A percentile compares a stretch with the other conserved stretches of the same genome.
These are phyloP conservation scores for Kwoniella dendrophila DNA, from an alignment of 768 basidiomycete genomes.

Conservation along the genomic window DNA sequence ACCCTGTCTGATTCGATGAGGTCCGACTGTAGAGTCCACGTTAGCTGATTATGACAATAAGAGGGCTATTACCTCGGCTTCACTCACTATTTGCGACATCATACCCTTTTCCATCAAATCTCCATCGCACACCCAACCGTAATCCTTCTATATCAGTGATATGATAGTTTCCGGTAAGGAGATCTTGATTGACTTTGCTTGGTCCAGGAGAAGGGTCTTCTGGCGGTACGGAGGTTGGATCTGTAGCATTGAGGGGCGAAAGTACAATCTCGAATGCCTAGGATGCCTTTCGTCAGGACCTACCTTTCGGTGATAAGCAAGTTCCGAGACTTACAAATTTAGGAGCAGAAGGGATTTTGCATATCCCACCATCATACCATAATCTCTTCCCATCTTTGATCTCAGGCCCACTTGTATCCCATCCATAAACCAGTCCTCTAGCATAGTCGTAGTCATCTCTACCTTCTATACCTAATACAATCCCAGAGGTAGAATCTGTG, in stretches of 20 bases:
- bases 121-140: conserved; percentile 72
- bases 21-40: conserved; percentile 67
- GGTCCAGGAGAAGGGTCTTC: conserved; percentile 74
- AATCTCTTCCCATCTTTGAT: conserved; percentile 28
- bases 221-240: conserved; percentile 50
- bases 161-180: conserved; percentile 67
- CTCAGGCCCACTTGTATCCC: conserved; percentile 14
- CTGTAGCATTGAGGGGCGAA: conserved; percentile 62
- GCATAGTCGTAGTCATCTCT: conserved; percentile 80
- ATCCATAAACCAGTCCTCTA: conserved; percentile 65
- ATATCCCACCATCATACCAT: conserved; percentile 42
- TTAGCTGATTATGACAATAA: neutral
- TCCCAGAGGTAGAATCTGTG: conserved; percentile 53
- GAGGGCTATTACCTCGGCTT: neutral
- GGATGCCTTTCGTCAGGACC: neutral
- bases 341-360: conserved; percentile 28
- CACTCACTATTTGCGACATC: conserved; percentile 74
- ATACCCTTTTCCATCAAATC: conserved; percentile 81
- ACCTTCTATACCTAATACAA: conserved; percentile 70
- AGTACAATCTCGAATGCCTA: conserved; percentile 84
- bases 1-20: conserved; percentile 74
- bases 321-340: conserved; percentile 35
- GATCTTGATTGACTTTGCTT: conserved; percentile 66
- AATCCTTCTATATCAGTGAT: conserved; percentile 78
- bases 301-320: neutral